Evolutionary conservation across 176 grass and related monocot genomes (phyloP), one percentile per base, ranked within the genome.

Genomic region (Poa pratensis): DNA sequence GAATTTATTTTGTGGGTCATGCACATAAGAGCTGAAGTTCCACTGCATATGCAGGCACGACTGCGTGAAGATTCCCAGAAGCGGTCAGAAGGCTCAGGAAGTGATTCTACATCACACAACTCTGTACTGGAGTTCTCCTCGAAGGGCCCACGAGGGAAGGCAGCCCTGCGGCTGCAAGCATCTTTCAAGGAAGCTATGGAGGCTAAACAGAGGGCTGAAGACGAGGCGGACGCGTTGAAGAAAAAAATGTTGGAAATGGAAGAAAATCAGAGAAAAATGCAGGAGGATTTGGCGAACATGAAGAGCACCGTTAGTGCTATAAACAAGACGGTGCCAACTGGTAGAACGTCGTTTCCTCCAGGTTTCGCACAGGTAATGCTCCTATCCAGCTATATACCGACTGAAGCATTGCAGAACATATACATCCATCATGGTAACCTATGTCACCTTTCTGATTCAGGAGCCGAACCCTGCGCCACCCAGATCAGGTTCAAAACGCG

Each of bases 241-340:
- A 67, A 89, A 23, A 91, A 94, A 73, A 89, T 94, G 54, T 49
- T 84, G 35, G 76, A 57, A 27, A 89, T 89, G 92, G 86, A 94
- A 85, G 84, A 84, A 78, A 80, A 60, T 28, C 82, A 91, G 48
- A 81, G 72, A 69, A 88, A 75, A 55, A 74, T 91, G 89, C 79
- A 89, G 73, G 68, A 82, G 19, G 74, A 86, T 77, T 88, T 86
- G 70, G 63, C 69, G 18, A 79, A 39, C 13, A 85, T 88, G 82
- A 85, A 42, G 75, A 50, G 39, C 2, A 45, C 77, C 48, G 79
- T 69, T 46, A 80, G 40, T 26, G 83, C 76, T 69, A 78, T 71
- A 26, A 50, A 65, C 40, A 80, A 65, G 59, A 49, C 42, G 13
- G 26, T 13, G 18, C 61, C 78, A 65, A 32, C 59, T 64, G 77